Base-by-base conservation (phyloP, 2,329 filamentous ascomycete species). In the Sporothrix pseudoabietina region DNA sequence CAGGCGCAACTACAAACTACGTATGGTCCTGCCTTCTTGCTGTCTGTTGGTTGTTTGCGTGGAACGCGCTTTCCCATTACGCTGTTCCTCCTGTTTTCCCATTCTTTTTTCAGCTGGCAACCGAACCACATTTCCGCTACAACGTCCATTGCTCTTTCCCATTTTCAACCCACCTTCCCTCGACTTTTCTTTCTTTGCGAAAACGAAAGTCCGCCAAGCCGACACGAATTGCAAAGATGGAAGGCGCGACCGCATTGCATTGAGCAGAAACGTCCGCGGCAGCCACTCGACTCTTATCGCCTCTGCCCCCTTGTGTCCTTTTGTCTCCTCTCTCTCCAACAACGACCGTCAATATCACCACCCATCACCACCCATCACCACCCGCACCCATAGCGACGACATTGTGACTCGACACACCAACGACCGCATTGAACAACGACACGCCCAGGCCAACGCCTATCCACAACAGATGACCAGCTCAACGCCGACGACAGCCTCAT, bases 1-100 rank as follows among this genome's bases (percentile, higher is more conserved):
- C 7, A 9, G 22, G 16, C 5, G 19, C 19, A 22, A 55, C 22
- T 55, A 26, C 35, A 35, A 35, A 52, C 47, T n/a, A 19, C 47
- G 16, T 52, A n/a, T n/a, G 10, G 9, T 44, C 39, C 61, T 65
- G 61, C 61, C 61, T 66, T 47, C 39, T 44, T 44, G n/a, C 7
- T 49, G 14, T 22, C 52, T 30, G 52, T 30, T 30, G 61, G 57
- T 39, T 63, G 59, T n/a, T 47, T 66, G 12, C 22, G 32, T 66
- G 57, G 71, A 73, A 71, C 71, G 73, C 69, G 73, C 71, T 73
- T 73, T 39, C 73, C 72, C 52, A 65, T 16, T 44, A 26, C 39
- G 9, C 35, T 16, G n/a, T 26, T 26, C 44, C 22, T 32, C 14
- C 44, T 35, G 26, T 30, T 52, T n/a, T 49, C 41, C 65, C 52